phyloP scores from a whole-genome alignment of 169 alveolate genomes.

The Eimeria brunetti region DNA sequence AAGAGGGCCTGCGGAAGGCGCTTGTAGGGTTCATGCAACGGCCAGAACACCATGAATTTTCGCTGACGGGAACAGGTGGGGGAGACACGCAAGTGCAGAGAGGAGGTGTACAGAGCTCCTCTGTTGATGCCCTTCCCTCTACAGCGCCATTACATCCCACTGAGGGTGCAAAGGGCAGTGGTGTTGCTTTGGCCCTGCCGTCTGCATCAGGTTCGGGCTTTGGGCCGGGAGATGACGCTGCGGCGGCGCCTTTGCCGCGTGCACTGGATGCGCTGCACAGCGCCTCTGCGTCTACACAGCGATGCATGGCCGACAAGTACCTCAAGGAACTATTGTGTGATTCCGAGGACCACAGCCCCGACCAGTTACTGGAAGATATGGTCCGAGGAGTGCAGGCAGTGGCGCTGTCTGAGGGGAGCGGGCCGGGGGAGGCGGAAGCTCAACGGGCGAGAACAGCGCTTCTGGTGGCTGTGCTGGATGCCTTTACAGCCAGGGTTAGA shows the following conservation, averaged over 20 bases:
- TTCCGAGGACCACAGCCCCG: background rate
- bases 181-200: background rate
- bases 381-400: background rate
- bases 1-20: background rate
- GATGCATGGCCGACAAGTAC: background rate
- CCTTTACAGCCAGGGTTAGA: slow-evolving; percentile 8
- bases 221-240: background rate
- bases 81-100: background rate
- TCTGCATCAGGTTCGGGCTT: background rate
- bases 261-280: background rate
- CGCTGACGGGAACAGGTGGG: background rate
- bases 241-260: background rate
- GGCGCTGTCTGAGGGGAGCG: background rate
- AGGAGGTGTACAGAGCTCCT: background rate
- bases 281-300: background rate
- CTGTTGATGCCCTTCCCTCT: background rate
- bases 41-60: background rate
- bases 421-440: background rate
- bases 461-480: background rate
- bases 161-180: background rate
- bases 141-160: background rate
- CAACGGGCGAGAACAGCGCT: background rate
- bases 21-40: background rate
- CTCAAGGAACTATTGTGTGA: background rate
- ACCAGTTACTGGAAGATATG: background rate